phyloP scores from a whole-genome alignment of 441 rosid species.

The Pelargonium cotyledonis region DNA sequence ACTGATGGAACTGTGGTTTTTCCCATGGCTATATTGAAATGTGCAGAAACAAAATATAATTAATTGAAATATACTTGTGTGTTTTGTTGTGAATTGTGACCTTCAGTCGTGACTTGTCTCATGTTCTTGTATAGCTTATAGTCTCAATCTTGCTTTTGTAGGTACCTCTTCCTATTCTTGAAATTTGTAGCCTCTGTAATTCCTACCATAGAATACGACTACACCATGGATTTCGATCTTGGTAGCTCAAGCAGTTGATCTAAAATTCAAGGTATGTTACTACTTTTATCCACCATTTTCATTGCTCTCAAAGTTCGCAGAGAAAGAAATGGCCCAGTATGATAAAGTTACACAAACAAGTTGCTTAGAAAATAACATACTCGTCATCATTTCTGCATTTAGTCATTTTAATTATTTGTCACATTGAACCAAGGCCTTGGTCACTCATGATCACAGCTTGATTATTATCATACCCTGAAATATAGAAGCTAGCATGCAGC shows the following conservation, averaged over 20 bases:
- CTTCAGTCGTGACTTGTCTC: not conserved
- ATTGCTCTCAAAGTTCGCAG: constrained; percentile 3
- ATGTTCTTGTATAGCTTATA: not conserved
- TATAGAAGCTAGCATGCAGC: no score
- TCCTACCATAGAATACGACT: constrained; percentile 90
- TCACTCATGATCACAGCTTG: no score
- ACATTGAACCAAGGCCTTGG: no score
- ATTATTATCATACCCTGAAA: no score
- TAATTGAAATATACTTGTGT: not conserved
- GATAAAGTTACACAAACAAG: not conserved
- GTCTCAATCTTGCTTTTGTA: constrained; percentile 21
- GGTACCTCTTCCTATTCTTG: constrained; percentile 90
- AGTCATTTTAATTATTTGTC: not conserved
- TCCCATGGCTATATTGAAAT: not conserved
- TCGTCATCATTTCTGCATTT: not conserved
- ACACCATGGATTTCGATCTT: constrained; percentile 91
- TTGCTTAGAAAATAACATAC: not conserved
- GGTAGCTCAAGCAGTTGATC: constrained; percentile 73
- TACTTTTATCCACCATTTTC: not conserved
- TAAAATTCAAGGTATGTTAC: constrained; percentile 27
- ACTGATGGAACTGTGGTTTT: not conserved
- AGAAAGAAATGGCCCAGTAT: not conserved
- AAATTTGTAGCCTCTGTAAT: constrained; percentile 90
- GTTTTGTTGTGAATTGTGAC: not conserved
- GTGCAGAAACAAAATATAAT: not conserved